Conservation (phyloP, 1,284 basidiomycete species). For the Cutaneotrichosporon spelunceum region DNA sequence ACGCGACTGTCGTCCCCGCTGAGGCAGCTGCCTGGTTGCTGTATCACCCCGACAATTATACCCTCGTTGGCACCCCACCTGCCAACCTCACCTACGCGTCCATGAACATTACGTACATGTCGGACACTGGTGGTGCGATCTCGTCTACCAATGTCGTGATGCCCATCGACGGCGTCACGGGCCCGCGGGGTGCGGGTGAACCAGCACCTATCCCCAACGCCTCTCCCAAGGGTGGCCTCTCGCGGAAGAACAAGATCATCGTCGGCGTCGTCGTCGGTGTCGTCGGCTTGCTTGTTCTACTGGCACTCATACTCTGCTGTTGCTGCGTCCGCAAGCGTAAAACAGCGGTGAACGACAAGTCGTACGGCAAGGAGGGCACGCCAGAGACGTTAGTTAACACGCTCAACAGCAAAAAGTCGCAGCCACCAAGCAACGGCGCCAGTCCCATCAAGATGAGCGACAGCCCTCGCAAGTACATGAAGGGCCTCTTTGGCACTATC, state of each 20-base stretch:
- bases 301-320: slow-evolving; percentile 40
- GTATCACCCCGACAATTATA: slow-evolving; percentile 44
- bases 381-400: slow-evolving; percentile 14
- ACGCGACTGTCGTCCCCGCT: slow-evolving; percentile 40
- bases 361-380: slow-evolving; percentile 1
- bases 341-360: slow-evolving; percentile 19
- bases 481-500: slow-evolving; percentile 11
- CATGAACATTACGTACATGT: slow-evolving; percentile 42
- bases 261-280: slow-evolving; percentile 47
- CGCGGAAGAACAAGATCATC: slow-evolving; percentile 42
- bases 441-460: neutral
- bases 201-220: slow-evolving; percentile 30
- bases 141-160: slow-evolving; percentile 36
- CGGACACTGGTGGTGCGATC: slow-evolving; percentile 23
- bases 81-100: slow-evolving; percentile 33
- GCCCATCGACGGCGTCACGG: slow-evolving; percentile 32
- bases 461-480: slow-evolving; percentile 10
- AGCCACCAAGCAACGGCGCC: slow-evolving; percentile 2
- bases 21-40: slow-evolving; percentile 50
- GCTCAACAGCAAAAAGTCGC: slow-evolving; percentile 10
- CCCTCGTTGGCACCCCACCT: slow-evolving; percentile 45
- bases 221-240: slow-evolving; percentile 31
- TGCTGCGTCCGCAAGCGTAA: slow-evolving; percentile 39
- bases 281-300: slow-evolving; percentile 24
- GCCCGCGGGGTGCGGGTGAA: slow-evolving; percentile 17